Evolutionary conservation across 176 grass and related monocot species (phyloP), one percentile per base, ranked within the genome.

Genomic region (Secale cereale): DNA sequence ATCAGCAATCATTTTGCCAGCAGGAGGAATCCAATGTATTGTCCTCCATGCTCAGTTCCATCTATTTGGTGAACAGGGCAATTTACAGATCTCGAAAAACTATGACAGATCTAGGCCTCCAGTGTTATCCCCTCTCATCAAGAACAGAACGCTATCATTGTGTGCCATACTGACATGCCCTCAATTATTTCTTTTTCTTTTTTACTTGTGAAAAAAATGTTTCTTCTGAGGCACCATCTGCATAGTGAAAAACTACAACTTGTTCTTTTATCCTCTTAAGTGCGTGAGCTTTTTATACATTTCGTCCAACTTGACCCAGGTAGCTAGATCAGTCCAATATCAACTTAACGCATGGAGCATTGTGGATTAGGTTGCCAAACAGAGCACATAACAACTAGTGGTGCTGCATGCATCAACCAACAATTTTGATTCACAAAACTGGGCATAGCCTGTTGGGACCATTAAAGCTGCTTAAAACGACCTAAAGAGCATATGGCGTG

Each of bases 111-210:
- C 80, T 39, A 59, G 20, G 23, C 28, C 10, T 15, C 27, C 37
- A 80, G 48, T 87, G 35, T 12, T 65, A 89, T 52, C 73, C 61
- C 63, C 63, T 84, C 36, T 79, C 37, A 70, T 52, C 46, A 83
- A 78, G 45, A 80, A 90, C 68, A 61, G 39, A 80, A 87, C 80
- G 17, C 62, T 81, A 69, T 73, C 45, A 81, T 61, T 81, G 71
- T 81, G 46, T 77, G 48, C 32, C 40, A 50, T 50, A 50, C 27
- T 74, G 25, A 29, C 64, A 28, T 68, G 76, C 12, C 29, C 70
- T 30, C 60, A 30, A 29, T 65, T 30, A 10, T 3, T 64, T 30
- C 6, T 3, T 66, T 32, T 33, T 64, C 13, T 33, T 32, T 32
- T 2, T 32, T 66, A 25, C 33, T 23, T 39, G 17, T 20, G 10